Base-by-base conservation (phyloP, 2,329 filamentous ascomycete species). In the Cytospora schulzeri region DNA sequence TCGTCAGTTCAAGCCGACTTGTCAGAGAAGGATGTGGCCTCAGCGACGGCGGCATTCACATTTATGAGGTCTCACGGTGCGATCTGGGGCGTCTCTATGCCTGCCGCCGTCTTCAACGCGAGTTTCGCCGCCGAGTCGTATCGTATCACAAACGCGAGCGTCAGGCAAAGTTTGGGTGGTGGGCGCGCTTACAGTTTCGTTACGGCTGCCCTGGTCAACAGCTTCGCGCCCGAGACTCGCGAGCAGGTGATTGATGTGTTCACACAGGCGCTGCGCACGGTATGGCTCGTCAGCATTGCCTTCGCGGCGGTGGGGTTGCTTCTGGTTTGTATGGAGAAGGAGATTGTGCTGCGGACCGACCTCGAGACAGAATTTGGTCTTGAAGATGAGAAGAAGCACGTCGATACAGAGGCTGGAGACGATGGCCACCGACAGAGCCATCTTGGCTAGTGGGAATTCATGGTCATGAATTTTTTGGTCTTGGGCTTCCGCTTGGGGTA, bases 61-160 rank as follows among this genome's bases (percentile, higher is more conserved):
- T 84, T 82, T 58, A 72, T 79, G 55, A 76, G 80, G 9, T 76
- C 72, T 14, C 76, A 83, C 9, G 81, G 81, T 0, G 68, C 73
- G 11, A 76, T 80, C 4, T 77, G 81, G 68, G 80, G 81, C 6
- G 76, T 83, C 1, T 74, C 78, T 0, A 74, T 84, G 7, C 77
- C 77, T 0, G 74, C 75, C 0, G 70, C 75, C 1, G 73, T 81
- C 26, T 81, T 81, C 69, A 72, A 69, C 64, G 72, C 65, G 64
- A 67, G 68, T 4, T 12, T 28, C 7, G 66, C 66, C 50, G 66
- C 63, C 2, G 53, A 68, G 41, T 60, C 66, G 11, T 9, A n/a
- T 8, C 11, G 15, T 2, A 12, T 57, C 12, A 1, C 31, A n/a
- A 24, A 38, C 11, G 6, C n/a, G 6, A n/a, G 7, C 8, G 12